Percentiles rank a stretch among this genome's conserved stretches.
Conservation (phyloP, 225 moss, liverwort and hornwort genomes). For the Rhytidiadelphus loreus region DNA sequence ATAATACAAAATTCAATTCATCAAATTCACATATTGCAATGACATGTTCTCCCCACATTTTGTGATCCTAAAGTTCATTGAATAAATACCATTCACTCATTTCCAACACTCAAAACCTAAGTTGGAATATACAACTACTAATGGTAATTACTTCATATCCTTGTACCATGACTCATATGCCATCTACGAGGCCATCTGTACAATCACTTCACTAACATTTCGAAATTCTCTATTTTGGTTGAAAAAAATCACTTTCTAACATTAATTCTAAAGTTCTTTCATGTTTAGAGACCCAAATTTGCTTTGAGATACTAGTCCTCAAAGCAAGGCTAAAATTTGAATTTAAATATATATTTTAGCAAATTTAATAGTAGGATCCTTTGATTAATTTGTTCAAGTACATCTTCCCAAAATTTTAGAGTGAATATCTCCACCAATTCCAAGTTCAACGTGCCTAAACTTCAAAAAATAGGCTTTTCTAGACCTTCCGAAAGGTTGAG, state of each 20-base stretch:
- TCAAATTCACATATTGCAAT: neutral
- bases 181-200: accelerated
- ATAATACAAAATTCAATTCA: neutral
- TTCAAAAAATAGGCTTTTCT: neutral
- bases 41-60: accelerated
- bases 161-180: accelerated
- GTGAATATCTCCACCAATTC: neutral
- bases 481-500: accelerated
- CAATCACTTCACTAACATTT: neutral
- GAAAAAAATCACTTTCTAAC: neutral
- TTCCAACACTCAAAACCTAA: accelerated
- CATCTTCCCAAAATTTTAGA: neutral
- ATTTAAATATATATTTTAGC: too few relatives aligned
- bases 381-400: neutral
- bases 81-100: neutral
- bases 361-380: neutral
- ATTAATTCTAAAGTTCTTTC: neutral
- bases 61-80: neutral
- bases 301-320: accelerated
- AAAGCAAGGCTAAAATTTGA: neutral
- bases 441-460: neutral
- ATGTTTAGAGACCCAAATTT: neutral
- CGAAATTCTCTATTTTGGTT: too few relatives aligned
- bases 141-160: neutral
- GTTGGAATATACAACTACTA: neutral